phyloP scores from a whole-genome alignment of 2,329 filamentous ascomycete species.

The Orbilia oligospora region DNA sequence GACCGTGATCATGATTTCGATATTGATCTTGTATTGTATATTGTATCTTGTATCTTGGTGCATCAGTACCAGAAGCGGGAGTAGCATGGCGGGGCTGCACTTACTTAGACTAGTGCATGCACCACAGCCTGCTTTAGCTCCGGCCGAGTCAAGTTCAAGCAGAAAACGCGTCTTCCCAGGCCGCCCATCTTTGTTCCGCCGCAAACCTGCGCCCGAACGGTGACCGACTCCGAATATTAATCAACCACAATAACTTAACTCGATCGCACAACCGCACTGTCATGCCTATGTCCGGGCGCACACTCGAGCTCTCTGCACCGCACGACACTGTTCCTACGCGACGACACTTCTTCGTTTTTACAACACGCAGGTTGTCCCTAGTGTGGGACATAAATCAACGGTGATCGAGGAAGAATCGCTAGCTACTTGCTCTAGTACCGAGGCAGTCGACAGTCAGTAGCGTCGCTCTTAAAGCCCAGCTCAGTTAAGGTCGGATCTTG shows the following conservation, averaged over 20 bases:
- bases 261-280: too few species aligned
- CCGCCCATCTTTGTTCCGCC: slow-evolving; percentile 3
- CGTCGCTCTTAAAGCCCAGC: not conserved
- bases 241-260: not conserved
- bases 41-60: too few species aligned
- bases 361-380: not conserved
- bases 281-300: too few species aligned
- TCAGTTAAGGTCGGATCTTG: too few species aligned
- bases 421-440: too few species aligned
- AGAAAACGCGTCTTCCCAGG: slow-evolving; percentile 27
- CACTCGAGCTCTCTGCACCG: too few species aligned
- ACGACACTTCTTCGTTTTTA: not conserved
- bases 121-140: not conserved
- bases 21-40: too few species aligned
- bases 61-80: too few species aligned
- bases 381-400: not conserved
- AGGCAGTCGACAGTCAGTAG: not conserved
- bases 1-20: too few species aligned
- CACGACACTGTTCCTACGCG: not conserved
- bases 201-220: slow-evolving; percentile 33
- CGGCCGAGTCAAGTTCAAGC: not conserved
- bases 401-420: not conserved
- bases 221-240: too few species aligned
- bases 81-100: not conserved
- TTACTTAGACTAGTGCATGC: not conserved